These are phyloP conservation scores for Beauveria caledonica DNA, from an alignment of 2,329 filamentous ascomycete species.

Conservation along the genomic window DNA sequence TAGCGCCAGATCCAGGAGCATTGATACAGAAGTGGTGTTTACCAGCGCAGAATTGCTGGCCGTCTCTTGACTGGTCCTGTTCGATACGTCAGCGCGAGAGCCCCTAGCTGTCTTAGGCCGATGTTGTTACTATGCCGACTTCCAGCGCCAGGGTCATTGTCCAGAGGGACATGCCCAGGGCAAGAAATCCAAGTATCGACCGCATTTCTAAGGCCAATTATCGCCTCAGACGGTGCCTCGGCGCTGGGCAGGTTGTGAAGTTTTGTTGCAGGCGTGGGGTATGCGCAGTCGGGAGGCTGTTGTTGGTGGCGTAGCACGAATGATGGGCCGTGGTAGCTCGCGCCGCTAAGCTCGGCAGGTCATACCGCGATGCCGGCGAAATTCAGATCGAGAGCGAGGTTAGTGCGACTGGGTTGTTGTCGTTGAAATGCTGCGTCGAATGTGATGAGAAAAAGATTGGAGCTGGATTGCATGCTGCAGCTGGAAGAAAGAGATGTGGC, in stretches of 20 bases:
- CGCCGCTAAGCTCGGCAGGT: background rate
- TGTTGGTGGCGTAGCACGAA: background rate
- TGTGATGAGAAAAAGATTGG: background rate
- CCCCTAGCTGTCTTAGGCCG: background rate
- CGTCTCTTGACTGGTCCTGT: conserved; percentile 67
- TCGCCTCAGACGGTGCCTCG: background rate
- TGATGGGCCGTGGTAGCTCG: conserved; percentile 1
- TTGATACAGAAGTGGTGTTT: conserved; percentile 9
- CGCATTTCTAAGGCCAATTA: conserved; percentile 37
- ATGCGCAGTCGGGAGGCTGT: background rate
- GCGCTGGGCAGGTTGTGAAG: background rate
- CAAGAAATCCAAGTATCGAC: conserved; percentile 41
- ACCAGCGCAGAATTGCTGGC: conserved; percentile 72
- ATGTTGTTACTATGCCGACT: conserved; percentile 42
- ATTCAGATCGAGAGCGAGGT: background rate
- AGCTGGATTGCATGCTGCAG: background rate
- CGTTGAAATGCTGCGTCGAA: background rate
- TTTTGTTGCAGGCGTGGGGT: conserved; percentile 6
- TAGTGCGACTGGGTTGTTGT: background rate
- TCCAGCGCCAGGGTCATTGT: conserved; percentile 46
- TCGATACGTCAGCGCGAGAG: background rate
- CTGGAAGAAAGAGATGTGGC: conserved; percentile 6
- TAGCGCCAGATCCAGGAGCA: background rate
- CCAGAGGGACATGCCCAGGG: conserved; percentile 47
- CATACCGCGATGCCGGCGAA: background rate